Evolutionary conservation across 2,329 filamentous ascomycete genomes (phyloP).

Genomic region (Byssoonygena ceratinophila): DNA sequence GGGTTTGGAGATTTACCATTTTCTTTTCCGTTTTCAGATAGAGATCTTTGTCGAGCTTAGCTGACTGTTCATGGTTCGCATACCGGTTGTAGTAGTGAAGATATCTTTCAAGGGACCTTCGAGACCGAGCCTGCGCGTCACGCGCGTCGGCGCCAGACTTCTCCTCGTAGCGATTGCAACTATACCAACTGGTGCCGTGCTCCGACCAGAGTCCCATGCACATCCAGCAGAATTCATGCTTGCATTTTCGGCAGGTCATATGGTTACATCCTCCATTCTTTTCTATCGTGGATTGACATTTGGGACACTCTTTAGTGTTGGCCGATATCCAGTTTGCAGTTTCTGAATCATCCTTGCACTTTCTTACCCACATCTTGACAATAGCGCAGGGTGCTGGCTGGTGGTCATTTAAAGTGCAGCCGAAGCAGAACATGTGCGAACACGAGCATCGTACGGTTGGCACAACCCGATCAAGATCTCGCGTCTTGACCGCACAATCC

Average conservation of each 20-base stretch:
- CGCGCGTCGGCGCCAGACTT: slow-evolving; percentile 85
- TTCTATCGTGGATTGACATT: slow-evolving; percentile 92
- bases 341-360: slow-evolving; percentile 95
- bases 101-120: slow-evolving; percentile 88
- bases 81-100: slow-evolving; percentile 98
- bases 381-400: slow-evolving; percentile 84
- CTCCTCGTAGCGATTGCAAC: slow-evolving; percentile 94
- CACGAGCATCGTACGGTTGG: slow-evolving; percentile 82
- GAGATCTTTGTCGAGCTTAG: slow-evolving; percentile 90
- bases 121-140: slow-evolving; percentile 81
- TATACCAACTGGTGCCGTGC: slow-evolving; percentile 98
- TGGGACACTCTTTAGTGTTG: slow-evolving; percentile 96
- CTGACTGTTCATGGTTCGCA: slow-evolving; percentile 96
- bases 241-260: slow-evolving; percentile 94
- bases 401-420: slow-evolving; percentile 79
- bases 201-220: slow-evolving; percentile 99
- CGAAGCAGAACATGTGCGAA: slow-evolving; percentile 86
- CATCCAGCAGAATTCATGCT: slow-evolving; percentile 99
- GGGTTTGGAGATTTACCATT: slow-evolving; percentile 90
- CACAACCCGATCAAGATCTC: slow-evolving; percentile 72
- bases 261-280: slow-evolving; percentile 98
- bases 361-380: slow-evolving; percentile 93
- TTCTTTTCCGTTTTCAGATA: slow-evolving; percentile 97
- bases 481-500: slow-evolving; percentile 78
- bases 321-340: slow-evolving; percentile 99